Evolutionary conservation across 1,139 yeast species (phyloP).

Genomic region (Candida freyschussii): DNA sequence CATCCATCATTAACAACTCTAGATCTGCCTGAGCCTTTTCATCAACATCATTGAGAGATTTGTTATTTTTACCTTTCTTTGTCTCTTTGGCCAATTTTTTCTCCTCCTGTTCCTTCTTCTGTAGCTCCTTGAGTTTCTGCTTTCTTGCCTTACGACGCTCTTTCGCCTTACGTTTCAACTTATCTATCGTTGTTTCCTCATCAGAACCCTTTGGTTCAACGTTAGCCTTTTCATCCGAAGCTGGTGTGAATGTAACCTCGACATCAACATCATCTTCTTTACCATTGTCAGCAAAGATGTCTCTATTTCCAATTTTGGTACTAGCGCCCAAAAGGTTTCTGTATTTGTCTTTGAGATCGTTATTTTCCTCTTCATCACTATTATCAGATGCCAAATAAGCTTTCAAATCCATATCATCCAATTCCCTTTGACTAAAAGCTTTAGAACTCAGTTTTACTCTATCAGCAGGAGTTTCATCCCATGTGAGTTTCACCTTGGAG

Average conservation of each 20-base stretch:
- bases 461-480: slow-evolving; percentile 98
- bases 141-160: slow-evolving; percentile 84
- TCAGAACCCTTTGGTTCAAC: slow-evolving; percentile 31
- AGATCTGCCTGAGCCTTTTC: slow-evolving; percentile 60
- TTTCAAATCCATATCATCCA: slow-evolving; percentile 94
- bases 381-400: slow-evolving; percentile 92
- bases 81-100: slow-evolving; percentile 26
- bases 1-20: slow-evolving; percentile 72
- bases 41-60: slow-evolving; percentile 26
- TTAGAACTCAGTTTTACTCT: slow-evolving; percentile 73
- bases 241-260: slow-evolving; percentile 96
- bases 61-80: slow-evolving; percentile 26
- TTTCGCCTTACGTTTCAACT: slow-evolving; percentile 81
- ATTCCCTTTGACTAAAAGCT: slow-evolving; percentile 83
- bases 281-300: slow-evolving; percentile 28
- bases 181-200: slow-evolving; percentile 77
- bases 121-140: slow-evolving; percentile 60
- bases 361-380: slow-evolving; percentile 48
- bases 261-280: slow-evolving; percentile 66
- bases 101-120: slow-evolving; percentile 41
- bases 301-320: slow-evolving; percentile 33
- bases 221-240: slow-evolving; percentile 33
- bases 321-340: slow-evolving; percentile 54
- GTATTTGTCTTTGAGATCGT: slow-evolving; percentile 53
- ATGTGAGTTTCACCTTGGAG: slow-evolving; percentile 86